Evolutionary conservation across 129 eudicot species (phyloP).

Genomic region (Flaveria bidentis): DNA sequence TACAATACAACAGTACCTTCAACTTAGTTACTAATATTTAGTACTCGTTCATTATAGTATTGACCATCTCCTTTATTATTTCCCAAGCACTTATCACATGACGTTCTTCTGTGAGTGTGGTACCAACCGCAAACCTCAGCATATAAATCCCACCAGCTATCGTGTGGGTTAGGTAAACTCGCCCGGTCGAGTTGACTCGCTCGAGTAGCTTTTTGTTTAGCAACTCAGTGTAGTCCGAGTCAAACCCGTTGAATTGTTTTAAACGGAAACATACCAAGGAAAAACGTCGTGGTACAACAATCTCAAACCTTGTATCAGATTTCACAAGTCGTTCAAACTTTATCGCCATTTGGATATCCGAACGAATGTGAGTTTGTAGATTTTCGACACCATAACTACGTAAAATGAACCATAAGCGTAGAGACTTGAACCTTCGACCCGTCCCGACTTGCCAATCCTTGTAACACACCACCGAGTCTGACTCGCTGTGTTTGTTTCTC

Average conservation of each 20-base stretch:
- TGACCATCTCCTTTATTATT: slow-evolving; percentile 41
- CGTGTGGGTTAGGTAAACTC: slow-evolving; percentile 47
- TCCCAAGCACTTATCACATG: slow-evolving; percentile 54
- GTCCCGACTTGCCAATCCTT: slow-evolving; percentile 64
- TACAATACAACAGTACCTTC: no score
- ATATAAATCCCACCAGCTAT: slow-evolving; percentile 42
- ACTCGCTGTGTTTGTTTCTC: slow-evolving; percentile 41
- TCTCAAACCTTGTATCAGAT: slow-evolving; percentile 40
- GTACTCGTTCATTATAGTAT: slow-evolving; percentile 31
- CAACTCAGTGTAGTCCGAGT: slow-evolving; percentile 15
- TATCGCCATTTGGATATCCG: slow-evolving; percentile 43
- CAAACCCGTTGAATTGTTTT: slow-evolving; percentile 32
- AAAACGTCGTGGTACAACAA: slow-evolving; percentile 46
- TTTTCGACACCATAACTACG: slow-evolving; percentile 52
- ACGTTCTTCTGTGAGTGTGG: slow-evolving; percentile 47
- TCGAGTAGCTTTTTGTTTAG: slow-evolving; percentile 44
- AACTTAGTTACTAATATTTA: background rate
- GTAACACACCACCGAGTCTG: slow-evolving; percentile 44
- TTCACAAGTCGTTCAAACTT: slow-evolving; percentile 37
- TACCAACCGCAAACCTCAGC: slow-evolving; percentile 52
- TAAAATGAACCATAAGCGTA: slow-evolving; percentile 47
- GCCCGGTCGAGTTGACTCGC: slow-evolving; percentile 46
- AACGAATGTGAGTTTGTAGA: slow-evolving; percentile 41
- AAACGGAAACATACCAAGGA: slow-evolving; percentile 52
- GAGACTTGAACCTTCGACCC: slow-evolving; percentile 45